Base-by-base conservation (phyloP, 192 early-diverging fungal species). In the Jimgerdemannia lactiflua region DNA sequence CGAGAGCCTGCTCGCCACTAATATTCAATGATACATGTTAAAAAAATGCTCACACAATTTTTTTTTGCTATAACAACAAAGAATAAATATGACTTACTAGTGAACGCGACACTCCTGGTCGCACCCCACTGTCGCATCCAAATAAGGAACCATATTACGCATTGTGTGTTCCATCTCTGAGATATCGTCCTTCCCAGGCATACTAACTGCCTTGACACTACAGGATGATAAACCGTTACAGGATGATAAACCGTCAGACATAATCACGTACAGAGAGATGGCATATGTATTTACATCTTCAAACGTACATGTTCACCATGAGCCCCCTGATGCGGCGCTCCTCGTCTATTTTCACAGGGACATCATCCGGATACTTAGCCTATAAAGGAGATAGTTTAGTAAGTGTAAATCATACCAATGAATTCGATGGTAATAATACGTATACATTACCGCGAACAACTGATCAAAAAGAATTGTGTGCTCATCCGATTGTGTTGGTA, bases 1-100 rank as follows among this genome's bases (percentile, higher is more conserved):
- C 69, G n/a, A 71, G 67, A 65, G 75, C 69, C 66, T 75, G 75
- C 66, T 75, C 49, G 64, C 54, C 75, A 70, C 75, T 75, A 75
- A 75, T 42, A 39, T 65, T 1, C 49, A 67, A 40, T 68, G 40
- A 67, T 74, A 39, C 39, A 41, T 17, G 65, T 19, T 68, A n/a
- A n/a, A 40, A 67, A 41, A 42, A 2, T 54, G 49, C 49, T 54
- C 49, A 54, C 49, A 54, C 49, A 54, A 7, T 54, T 54, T 54
- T 54, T 54, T 54, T 54, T 54, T 54, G 49, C 49, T 54, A 54
- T 41, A 74, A 39, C 42, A 65, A 67, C 71, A 59, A 64, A 65
- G 41, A 11, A 74, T 65, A 44, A 67, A 74, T 69, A 74, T 69
- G 43, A 74, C 40, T 74, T 39, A 39, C 73, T 74, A 72, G 14